Base-by-base conservation (phyloP, 257 asterid genomes). In the Capsicum pubescens region DNA sequence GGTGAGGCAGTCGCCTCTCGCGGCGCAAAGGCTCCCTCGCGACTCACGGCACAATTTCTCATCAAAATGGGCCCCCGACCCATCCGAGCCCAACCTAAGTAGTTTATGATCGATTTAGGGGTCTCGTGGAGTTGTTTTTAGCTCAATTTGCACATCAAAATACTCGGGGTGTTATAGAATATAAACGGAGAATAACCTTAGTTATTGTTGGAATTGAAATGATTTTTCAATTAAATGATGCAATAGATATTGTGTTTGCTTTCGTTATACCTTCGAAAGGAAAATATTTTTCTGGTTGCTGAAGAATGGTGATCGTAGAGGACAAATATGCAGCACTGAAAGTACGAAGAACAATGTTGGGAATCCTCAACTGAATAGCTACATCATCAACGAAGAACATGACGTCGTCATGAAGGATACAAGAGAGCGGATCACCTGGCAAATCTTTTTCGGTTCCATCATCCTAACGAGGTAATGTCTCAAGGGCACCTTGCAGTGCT, bases 341-440 rank as follows among this genome's bases (percentile, higher is more conserved):
- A 12, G 95, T 82, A 3, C 90, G 86, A 3, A 94, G 86, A 68
- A 91, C 85, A 6, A 91, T 86, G 15, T 86, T 87, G 0, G 94
- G 95, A 82, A 94, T 48, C 10, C 81, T 79, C 5, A 94, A 59
- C 56, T 64, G 58, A 9, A 12, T 39, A 3, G 95, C 96, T 9
- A 88, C 89, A 0, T 32, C 84, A 35, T 87, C 88, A 0, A 57
- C 93, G 50, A 93, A 93, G 56, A 16, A 10, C 95, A 91, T 87
- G 17, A 86, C 56, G 1, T 82, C 13, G 86, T 92, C 97, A 32
- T 91, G 88, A 35, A 93, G 83, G 2, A 93, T 64, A 44, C 93
- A 89, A 0, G 83, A 82, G 0, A 90, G 84, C 59, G 35, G 71
- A 13, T 86, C 88, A 9, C 44, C 44, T 39, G 3, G 4, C 44